Evolutionary conservation across 192 early-diverging fungal species (phyloP).

Genomic region (Spizellomyces sp.): DNA sequence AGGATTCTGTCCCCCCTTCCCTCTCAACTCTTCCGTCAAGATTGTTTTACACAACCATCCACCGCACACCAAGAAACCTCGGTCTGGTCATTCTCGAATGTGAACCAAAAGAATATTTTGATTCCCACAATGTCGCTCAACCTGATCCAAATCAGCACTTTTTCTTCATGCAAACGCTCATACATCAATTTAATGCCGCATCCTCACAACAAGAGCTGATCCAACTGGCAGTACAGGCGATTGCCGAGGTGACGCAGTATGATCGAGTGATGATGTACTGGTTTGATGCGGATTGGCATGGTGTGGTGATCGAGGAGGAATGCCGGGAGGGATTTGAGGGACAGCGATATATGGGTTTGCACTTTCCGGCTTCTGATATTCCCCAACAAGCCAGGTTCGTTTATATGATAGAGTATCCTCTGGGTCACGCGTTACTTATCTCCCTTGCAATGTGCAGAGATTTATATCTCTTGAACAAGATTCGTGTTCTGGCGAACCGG

Average conservation of each 20-base stretch:
- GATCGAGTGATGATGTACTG: not conserved
- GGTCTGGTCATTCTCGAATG: not conserved
- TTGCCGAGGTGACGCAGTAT: not conserved
- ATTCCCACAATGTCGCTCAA: not conserved
- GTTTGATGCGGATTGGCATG: constrained; percentile 3
- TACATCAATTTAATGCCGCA: not conserved
- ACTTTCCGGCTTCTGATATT: constrained; percentile 11
- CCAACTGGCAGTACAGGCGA: not conserved
- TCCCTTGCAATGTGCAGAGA: not conserved
- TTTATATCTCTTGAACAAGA: not conserved
- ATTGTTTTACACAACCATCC: not conserved
- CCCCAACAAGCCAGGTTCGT: constrained; percentile 2
- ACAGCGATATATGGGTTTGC: constrained; percentile 6
- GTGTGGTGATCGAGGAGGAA: constrained; percentile 1
- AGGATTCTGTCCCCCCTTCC: not conserved
- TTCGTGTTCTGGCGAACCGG: not conserved
- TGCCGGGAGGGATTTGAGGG: not conserved
- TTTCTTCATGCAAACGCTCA: constrained; percentile 1
- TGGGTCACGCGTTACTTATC: not conserved
- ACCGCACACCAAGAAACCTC: not conserved
- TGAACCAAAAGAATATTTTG: not conserved
- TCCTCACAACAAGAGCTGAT: not conserved
- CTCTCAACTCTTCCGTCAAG: not conserved
- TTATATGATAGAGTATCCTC: not conserved
- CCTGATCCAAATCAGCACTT: not conserved